Evolutionary conservation across 2,329 filamentous ascomycete genomes (phyloP).

Genomic region (Botrytis fragariae): DNA sequence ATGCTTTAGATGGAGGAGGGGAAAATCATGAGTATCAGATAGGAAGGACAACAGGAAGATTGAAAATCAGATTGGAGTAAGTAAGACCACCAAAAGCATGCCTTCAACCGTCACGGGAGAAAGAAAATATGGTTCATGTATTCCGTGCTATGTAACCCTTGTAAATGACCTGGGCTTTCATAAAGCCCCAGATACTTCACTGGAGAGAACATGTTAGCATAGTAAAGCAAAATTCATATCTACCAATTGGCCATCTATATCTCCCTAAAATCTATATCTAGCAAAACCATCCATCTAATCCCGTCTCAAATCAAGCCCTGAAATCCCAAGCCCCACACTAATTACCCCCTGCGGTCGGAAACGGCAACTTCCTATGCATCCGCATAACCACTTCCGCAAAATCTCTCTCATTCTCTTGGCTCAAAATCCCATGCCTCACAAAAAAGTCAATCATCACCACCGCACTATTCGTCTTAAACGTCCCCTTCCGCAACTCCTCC

Average conservation of each 20-base stretch:
- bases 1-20: background rate
- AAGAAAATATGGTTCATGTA: no score
- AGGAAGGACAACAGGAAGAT: background rate
- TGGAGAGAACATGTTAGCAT: background rate
- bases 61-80: no score
- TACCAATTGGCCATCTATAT: background rate
- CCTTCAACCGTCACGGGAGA: no score
- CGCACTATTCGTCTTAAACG: slow-evolving; percentile 85
- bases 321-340: background rate
- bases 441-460: slow-evolving; percentile 79
- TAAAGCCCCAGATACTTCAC: no score
- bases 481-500: slow-evolving; percentile 58
- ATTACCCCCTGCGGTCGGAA: slow-evolving; percentile 4
- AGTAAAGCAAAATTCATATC: background rate
- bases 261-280: background rate
- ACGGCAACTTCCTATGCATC: slow-evolving; percentile 17
- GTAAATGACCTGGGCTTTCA: background rate
- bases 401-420: slow-evolving; percentile 60
- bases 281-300: background rate
- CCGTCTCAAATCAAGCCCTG: background rate
- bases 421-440: slow-evolving; percentile 71
- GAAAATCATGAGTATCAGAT: background rate
- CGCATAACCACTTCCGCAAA: slow-evolving; percentile 16
- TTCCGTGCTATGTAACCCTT: background rate
- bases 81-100: no score